phyloP scores from a whole-genome alignment of 2,329 filamentous ascomycete species.

The Aspergillus novoparasiticus region DNA sequence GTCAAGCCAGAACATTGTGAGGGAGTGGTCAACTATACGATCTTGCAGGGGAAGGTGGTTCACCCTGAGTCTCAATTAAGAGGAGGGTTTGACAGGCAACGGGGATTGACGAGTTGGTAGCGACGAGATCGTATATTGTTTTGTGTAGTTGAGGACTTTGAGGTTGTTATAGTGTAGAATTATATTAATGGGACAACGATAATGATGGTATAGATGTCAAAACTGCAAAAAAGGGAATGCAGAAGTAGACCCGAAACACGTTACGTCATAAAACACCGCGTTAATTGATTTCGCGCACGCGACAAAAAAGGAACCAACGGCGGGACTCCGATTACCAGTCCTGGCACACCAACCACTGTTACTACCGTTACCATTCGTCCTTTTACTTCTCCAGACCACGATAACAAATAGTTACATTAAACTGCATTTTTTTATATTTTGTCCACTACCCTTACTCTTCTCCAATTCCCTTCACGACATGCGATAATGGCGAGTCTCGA shows the following conservation, averaged over 20 bases:
- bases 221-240: no score
- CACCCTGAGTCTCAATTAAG: conserved; percentile 80
- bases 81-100: conserved; percentile 78
- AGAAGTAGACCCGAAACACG: conserved; percentile 11
- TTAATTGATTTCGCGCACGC: conserved; percentile 34
- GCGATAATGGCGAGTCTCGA: conserved; percentile 31
- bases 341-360: background rate
- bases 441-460: background rate
- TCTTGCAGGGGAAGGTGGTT: conserved; percentile 85
- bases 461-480: conserved; percentile 12
- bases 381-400: background rate
- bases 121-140: background rate
- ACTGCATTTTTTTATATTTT: background rate
- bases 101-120: conserved; percentile 68
- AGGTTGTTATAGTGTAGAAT: background rate
- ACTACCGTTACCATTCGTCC: background rate
- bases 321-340: conserved; percentile 1
- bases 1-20: conserved; percentile 85
- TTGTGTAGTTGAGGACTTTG: background rate
- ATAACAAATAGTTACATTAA: background rate
- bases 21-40: conserved; percentile 81
- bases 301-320: conserved; percentile 12
- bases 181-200: background rate
- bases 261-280: conserved; percentile 29
- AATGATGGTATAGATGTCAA: background rate